Evolutionary conservation across 805 yeast species (phyloP).

Genomic region (Zygoascus flipseniorum): DNA sequence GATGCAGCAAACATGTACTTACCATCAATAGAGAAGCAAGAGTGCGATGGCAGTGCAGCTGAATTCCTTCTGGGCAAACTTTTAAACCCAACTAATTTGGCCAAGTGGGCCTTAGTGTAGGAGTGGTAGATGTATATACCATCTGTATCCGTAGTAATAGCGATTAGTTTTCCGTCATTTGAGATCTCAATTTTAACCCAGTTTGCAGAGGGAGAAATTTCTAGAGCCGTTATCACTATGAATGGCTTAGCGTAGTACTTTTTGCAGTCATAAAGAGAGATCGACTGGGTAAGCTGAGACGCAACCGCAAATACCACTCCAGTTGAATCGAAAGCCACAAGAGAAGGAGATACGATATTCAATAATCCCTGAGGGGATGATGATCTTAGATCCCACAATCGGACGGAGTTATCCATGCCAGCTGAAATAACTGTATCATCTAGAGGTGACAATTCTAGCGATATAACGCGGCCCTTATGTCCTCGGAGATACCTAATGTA

Average conservation of each 20-base stretch:
- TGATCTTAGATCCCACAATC: conserved; percentile 79
- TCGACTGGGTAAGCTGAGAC: conserved; percentile 34
- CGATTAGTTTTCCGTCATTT: conserved; percentile 59
- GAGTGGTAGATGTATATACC: conserved; percentile 63
- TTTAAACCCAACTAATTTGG: conserved; percentile 40
- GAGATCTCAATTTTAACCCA: conserved; percentile 74
- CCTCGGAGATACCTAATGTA: conserved; percentile 83
- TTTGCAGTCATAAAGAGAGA: conserved; percentile 55
- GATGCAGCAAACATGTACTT: conserved; percentile 52
- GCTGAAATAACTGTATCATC: conserved; percentile 58
- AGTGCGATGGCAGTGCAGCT: conserved; percentile 46
- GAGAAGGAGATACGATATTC: conserved; percentile 45
- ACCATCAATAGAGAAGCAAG: conserved; percentile 62
- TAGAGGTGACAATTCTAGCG: conserved; percentile 64
- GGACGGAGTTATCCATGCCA: conserved; percentile 68
- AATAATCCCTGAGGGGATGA: conserved; percentile 37
- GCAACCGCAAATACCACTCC: conserved; percentile 75
- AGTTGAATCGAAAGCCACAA: conserved; percentile 72
- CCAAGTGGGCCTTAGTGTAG: conserved; percentile 46
- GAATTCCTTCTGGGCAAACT: conserved; percentile 35
- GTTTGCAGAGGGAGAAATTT: conserved; percentile 25
- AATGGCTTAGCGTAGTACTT: conserved; percentile 53
- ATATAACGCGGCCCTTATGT: conserved; percentile 68
- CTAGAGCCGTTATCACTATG: conserved; percentile 32
- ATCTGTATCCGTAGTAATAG: conserved; percentile 49